Base-by-base conservation (phyloP, 106 monocot genomes). In the Cymbidium sinense region DNA sequence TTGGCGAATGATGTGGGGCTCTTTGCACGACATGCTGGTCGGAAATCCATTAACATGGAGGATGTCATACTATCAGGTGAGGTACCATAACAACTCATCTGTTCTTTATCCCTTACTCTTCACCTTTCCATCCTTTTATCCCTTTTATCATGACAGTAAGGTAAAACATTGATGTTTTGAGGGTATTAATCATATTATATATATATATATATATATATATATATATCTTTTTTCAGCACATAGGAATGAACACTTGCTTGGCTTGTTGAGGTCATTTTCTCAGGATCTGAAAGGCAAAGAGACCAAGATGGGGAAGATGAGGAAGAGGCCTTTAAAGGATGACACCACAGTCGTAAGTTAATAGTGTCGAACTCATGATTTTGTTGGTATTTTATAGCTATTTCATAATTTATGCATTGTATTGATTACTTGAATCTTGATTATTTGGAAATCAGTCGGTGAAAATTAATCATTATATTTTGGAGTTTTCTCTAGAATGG, bases 1-100 rank as follows among this genome's bases (percentile, higher is more conserved):
- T 73, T 95, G 47, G 95, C 90, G 1, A 93, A 80, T 81, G 95
- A 93, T 69, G 84, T 93, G 1, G 88, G 93, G 78, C 72, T 95
- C 27, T 95, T 95, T 84, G 77, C 95, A 28, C 90, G 86, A 55
- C 93, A 95, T 84, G 95, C 95, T 81, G 89, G 90, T 74, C 90
- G 95, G 0, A 95, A 93, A 80, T 86, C 93, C 51, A 84, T 93
- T 25, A 93, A 87, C 64, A 81, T 93, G 90, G 93, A 95, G 85
- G 95, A 95, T 86, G 90, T 95, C 52, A 93, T 93, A 76, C 69
- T 95, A 73, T 87, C 93, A 72, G 90, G 95, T 93, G 28, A 7
- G 37, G 34, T 36, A n/a, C 19, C n/a, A 6, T 39, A 21, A 36
- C 1, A 39, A 39, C 21, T 71, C 1, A 37, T 71, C n/a, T n/a